These are phyloP conservation scores for Rusavskia elegans DNA, from an alignment of 495 filamentous ascomycete genomes.

Conservation along the genomic window DNA sequence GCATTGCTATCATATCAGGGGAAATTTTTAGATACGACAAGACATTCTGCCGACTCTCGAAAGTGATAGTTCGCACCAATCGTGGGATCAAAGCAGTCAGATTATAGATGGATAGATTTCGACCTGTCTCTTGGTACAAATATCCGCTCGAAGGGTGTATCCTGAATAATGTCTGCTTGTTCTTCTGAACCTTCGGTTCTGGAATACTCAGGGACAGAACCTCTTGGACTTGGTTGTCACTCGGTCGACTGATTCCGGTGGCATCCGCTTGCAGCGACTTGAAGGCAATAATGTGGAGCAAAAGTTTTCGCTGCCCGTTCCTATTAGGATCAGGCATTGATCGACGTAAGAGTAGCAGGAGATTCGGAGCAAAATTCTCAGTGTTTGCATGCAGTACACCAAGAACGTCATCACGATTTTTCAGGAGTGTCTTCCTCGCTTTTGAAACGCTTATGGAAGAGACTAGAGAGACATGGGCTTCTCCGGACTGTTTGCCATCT, in stretches of 20 bases:
- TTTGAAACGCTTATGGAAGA: conserved; percentile 20
- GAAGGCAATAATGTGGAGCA: not conserved
- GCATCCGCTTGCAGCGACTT: not conserved
- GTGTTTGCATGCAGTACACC: conserved; percentile 1
- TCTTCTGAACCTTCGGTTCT: not conserved
- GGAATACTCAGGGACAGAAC: conserved; percentile 3
- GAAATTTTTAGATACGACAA: conserved; percentile 9
- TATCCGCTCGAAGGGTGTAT: conserved; percentile 6
- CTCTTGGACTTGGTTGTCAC: not conserved
- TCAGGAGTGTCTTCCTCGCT: conserved; percentile 28
- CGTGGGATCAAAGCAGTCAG: conserved; percentile 3
- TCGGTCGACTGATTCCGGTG: not conserved
- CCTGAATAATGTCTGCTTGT: conserved; percentile 1
- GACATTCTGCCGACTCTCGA: not conserved
- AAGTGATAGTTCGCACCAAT: not conserved
- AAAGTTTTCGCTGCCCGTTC: not conserved
- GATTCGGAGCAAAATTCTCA: not conserved
- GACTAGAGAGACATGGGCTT: conserved; percentile 22
- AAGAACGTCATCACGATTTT: conserved; percentile 24
- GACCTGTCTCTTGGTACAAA: conserved; percentile 5
- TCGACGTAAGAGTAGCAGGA: conserved; percentile 7
- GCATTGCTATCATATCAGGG: conserved; percentile 4
- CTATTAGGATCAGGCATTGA: not conserved
- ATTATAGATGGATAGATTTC: conserved; percentile 5
- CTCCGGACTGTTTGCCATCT: conserved; percentile 16